Percentiles rank a stretch among this genome's conserved stretches.
Evolutionary conservation across 2,329 filamentous ascomycete species (phyloP).

Genomic region (Penicillium sp.): DNA sequence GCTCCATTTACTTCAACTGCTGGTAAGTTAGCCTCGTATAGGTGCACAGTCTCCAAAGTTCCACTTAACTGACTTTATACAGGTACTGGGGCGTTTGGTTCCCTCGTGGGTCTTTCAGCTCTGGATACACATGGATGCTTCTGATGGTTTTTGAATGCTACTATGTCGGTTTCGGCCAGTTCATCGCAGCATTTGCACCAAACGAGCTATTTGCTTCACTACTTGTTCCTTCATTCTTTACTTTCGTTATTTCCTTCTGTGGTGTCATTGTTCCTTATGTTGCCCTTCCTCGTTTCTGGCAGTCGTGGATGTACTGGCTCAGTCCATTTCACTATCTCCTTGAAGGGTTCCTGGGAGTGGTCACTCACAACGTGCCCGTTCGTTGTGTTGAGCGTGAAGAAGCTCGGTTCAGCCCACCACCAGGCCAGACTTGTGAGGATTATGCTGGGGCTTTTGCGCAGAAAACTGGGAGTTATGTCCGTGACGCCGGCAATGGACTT

Average conservation of each 20-base stretch:
- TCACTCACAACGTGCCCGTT: conserved; percentile 60
- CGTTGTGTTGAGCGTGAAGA: conserved; percentile 61
- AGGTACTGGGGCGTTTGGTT: conserved; percentile 61
- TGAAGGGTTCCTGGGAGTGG: conserved; percentile 63
- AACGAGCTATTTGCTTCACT: conserved; percentile 70
- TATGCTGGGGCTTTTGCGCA: conserved; percentile 61
- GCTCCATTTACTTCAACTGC: conserved; percentile 66
- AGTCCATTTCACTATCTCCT: conserved; percentile 71
- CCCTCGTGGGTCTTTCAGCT: conserved; percentile 60
- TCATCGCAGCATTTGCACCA: conserved; percentile 68
- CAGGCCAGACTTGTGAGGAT: conserved; percentile 62
- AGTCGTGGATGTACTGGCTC: conserved; percentile 67
- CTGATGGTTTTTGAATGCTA: conserved; percentile 70
- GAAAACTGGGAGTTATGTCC: conserved; percentile 64
- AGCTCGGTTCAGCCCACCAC: conserved; percentile 63
- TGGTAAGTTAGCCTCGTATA: conserved; percentile 53
- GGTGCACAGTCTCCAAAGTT: background rate
- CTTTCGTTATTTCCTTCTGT: conserved; percentile 72
- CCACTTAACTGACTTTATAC: conserved; percentile 2
- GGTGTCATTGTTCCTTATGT: conserved; percentile 73
- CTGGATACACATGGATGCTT: conserved; percentile 66
- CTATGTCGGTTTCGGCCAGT: conserved; percentile 68
- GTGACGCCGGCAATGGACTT: conserved; percentile 57
- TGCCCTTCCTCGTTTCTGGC: conserved; percentile 69
- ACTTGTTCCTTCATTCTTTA: conserved; percentile 70